Base-by-base conservation (phyloP, 129 eudicot species). In the Rutidosis leptorrhynchoides region DNA sequence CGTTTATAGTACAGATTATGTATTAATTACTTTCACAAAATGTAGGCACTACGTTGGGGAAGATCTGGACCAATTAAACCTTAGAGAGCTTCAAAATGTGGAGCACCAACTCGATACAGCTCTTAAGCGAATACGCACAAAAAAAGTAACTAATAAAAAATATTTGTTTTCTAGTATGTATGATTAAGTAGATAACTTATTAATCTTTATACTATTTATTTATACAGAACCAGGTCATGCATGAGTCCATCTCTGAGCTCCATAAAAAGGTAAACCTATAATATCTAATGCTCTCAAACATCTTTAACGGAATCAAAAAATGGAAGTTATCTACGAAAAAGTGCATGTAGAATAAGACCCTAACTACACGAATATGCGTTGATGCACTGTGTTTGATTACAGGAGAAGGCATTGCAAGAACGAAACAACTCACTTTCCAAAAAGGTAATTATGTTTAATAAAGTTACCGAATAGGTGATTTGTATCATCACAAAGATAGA, bases 171-270 rank as follows among this genome's bases (percentile, higher is more conserved):
- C 55, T 5, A 3, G 46, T 58, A 21, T 43, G 52, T 24, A 30
- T 57, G 20, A 46, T 17, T 5, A 33, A 28, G 15, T 4, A 46
- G 4, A 68, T 22, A 23, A 63, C 7, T 76, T 16, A 24, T 54
- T 58, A 26, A 35, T 32, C 25, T 8, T 20, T 53, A 0, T 49
- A 26, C 59, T 40, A n/a, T 27, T 6, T 9, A 43, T 70, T 62
- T 24, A 62, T 71, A 80, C 88, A 91, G 97, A 87, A 87, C 78
- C 97, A 91, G 68, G 59, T 83, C 5, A 87, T 91, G 96, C 80
- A 82, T 7, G 96, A 91, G 71, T 83, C 97, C 27, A 83, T 91
- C 63, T 80, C 88, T 23, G 83, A 87, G 76, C 90, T 91, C 35
- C 97, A 91, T 71, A 91, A 91, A 64, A 84, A 85, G 91, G 97